Base-by-base conservation (phyloP, 352 stramenopile genomes). In the Phytophthora crassamura region DNA sequence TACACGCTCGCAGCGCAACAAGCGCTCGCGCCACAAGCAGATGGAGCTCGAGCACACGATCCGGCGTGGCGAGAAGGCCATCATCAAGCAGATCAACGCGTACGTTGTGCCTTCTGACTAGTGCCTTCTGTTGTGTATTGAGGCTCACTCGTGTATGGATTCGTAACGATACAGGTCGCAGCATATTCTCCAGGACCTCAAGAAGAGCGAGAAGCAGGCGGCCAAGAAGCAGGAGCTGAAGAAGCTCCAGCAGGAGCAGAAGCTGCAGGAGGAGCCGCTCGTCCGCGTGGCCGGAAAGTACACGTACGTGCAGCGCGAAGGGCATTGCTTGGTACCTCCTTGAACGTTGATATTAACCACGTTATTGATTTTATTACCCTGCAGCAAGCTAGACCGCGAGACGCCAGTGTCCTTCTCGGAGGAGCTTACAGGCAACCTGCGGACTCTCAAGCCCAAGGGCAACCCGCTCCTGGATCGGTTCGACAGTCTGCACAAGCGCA, bases 21-120 rank as follows among this genome's bases (percentile, higher is more conserved):
- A 91, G 59, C 86, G 80, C 40, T 79, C 74, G 16, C 83, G 88
- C 33, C 88, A 94, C 71, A 91, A 93, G 64, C 70, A 88, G 61
- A 86, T 93, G 77, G 80, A 92, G 68, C 68, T 90, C 48, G 68
- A 91, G 36, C 81, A 93, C 54, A 68, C 82, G 51, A 54, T 71
- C 15, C 79, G 86, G 39, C 72, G 82, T 64, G 75, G 74, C 25
- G 75, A 92, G 45, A 93, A 93, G 65, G 55, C 78, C n/a, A 78
- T 94, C 36, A 64, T 93, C 59, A 93, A 93, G 73, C 88, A 95
- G 60, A 95, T 95, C 63, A 95, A 95, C 59, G 69, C 74, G 87
- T 95, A 82, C 68, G 78, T 87, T 14, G 22, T 25, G 22, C 22
- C 1, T 25, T 25, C 22, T 25, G 22, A 25, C 22, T 8, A 47